Evolutionary conservation across 2,329 filamentous ascomycete species (phyloP).

Genomic region (Aspergillus fischeri): DNA sequence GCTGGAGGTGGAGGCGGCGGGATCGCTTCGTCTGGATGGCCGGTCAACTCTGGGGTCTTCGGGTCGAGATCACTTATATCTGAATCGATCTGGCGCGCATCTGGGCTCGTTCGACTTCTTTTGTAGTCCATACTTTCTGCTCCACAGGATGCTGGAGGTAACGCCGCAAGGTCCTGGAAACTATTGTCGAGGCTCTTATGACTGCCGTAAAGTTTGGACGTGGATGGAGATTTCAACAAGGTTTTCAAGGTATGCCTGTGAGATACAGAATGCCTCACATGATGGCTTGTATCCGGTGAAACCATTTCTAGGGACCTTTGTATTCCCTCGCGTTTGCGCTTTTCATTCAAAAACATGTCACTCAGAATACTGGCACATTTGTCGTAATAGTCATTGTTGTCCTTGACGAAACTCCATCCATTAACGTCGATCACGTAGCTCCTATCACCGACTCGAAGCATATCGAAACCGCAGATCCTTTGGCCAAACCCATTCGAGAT

Average conservation of each 20-base stretch:
- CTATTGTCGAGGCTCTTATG: slow-evolving; percentile 38
- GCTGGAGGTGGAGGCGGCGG: slow-evolving; percentile 55
- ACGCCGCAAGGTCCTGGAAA: slow-evolving; percentile 43
- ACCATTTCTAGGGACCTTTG: slow-evolving; percentile 32
- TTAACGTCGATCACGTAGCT: slow-evolving; percentile 99
- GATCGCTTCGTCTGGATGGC: slow-evolving; percentile 18
- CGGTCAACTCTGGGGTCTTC: slow-evolving; percentile 24
- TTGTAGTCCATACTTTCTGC: slow-evolving; percentile 26
- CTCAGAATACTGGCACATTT: slow-evolving; percentile 81
- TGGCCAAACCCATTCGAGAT: slow-evolving; percentile 93
- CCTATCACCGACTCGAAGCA: slow-evolving; percentile 79
- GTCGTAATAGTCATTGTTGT: slow-evolving; percentile 98
- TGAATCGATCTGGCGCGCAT: slow-evolving; percentile 8
- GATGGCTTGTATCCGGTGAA: slow-evolving; percentile 28
- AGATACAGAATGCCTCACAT: slow-evolving; percentile 37
- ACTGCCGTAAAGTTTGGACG: slow-evolving; percentile 54
- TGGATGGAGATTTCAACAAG: slow-evolving; percentile 62
- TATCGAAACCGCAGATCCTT: slow-evolving; percentile 90
- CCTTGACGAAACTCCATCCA: slow-evolving; percentile 99
- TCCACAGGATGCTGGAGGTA: slow-evolving; percentile 29
- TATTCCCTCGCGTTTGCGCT: slow-evolving; percentile 38
- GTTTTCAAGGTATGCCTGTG: slow-evolving; percentile 53
- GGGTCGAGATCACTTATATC: slow-evolving; percentile 18
- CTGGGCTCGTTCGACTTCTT: slow-evolving; percentile 8
- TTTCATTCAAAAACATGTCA: slow-evolving; percentile 83